Evolutionary conservation across 495 filamentous ascomycete species (phyloP).

Genomic region (Penicillium crystallinum): DNA sequence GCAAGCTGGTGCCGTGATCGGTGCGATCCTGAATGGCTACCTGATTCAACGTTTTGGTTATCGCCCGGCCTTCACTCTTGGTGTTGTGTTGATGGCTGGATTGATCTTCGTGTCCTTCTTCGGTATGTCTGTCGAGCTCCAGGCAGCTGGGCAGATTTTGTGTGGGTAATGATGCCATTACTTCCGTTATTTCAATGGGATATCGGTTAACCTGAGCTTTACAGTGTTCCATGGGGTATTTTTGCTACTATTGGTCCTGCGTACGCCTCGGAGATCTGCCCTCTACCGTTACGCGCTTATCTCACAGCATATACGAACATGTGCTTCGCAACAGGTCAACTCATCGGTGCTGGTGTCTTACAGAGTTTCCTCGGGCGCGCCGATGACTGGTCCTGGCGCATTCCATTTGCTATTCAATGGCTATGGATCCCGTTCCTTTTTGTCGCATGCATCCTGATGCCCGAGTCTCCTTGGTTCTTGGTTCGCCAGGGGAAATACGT

Average conservation of each 20-base stretch:
- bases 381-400: conserved; percentile 58
- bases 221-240: conserved; percentile 56
- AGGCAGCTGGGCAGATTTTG: conserved; percentile 59
- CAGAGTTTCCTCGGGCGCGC: conserved; percentile 48
- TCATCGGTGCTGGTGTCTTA: conserved; percentile 64
- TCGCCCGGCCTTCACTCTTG: conserved; percentile 55
- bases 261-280: conserved; percentile 70
- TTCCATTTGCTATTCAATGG: conserved; percentile 69
- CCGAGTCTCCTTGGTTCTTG: conserved; percentile 75
- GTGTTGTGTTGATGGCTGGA: conserved; percentile 44
- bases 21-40: conserved; percentile 40
- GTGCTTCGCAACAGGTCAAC: conserved; percentile 68
- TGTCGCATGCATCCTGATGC: conserved; percentile 59
- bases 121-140: conserved; percentile 50
- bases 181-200: too few relatives aligned
- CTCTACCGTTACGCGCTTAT: conserved; percentile 60
- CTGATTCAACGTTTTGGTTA: conserved; percentile 41
- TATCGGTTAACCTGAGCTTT: conserved; percentile 65
- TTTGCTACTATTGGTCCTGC: conserved; percentile 70
- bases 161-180: conserved; percentile 49
- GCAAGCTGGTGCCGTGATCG: conserved; percentile 24
- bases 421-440: conserved; percentile 71
- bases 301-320: conserved; percentile 72
- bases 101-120: conserved; percentile 66
- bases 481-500: conserved; percentile 60